Base-by-base conservation (phyloP, 2,329 filamentous ascomycete species). In the Herpomyces periplanetae region DNA sequence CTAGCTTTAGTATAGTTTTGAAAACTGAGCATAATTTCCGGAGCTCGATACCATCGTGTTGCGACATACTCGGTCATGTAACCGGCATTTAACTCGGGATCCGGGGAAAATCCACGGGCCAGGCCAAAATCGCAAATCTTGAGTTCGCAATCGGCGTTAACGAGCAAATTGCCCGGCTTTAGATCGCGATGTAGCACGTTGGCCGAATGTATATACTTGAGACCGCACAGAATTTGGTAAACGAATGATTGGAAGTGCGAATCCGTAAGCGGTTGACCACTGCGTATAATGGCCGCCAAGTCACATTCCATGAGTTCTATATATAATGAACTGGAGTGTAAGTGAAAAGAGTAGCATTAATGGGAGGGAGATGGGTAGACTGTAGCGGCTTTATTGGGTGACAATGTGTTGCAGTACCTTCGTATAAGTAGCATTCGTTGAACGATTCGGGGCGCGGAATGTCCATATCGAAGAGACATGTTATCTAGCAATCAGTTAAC, bases 21-120 rank as follows among this genome's bases (percentile, higher is more conserved):
- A 55, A 96, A 96, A 47, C 71, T 88, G 40, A 96, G 47, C 80
- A 96, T 96, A 31, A 96, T 96, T 41, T 96, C 80, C 3, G 80
- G 80, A 3, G 80, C 80, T 42, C 80, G 63, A 41, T 96, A 96
- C 80, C 80, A 96, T 45, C 80, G 55, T 20, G 80, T 96, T 19
- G 80, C 80, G 21, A 96, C 80, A 34, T 96, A 96, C 43, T 96
- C 80, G 5, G 80, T 96, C 80, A 96, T 91, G 43, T 91, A 96
- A 10, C 80, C 80, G 8, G 80, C 80, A 37, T 91, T 91, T 44
- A 96, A 75, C 39, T 96, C 69, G 1, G 80, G 80, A 29, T 91
- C 75, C 33, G 87, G 60, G 3, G 73, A 88, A 47, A 96, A 91
- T 23, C 80, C 80, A 48, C 80, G 58, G 3, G 80, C 80, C 23